These are phyloP conservation scores for Saccharomyces mikatae DNA, from an alignment of 805 yeast genomes.

Conservation along the genomic window DNA sequence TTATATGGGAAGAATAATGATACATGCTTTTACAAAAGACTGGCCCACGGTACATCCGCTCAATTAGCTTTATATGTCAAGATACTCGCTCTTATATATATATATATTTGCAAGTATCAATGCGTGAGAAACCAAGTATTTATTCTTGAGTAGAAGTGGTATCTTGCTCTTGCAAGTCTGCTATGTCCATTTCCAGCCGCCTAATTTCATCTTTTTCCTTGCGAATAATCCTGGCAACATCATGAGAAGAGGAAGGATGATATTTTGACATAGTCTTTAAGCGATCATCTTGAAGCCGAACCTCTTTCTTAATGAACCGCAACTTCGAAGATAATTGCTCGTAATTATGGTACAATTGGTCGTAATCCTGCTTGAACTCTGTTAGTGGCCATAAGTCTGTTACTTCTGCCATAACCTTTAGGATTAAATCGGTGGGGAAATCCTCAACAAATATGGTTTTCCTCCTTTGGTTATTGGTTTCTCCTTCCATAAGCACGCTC, in stretches of 20 bases:
- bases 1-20: neutral
- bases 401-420: constrained; percentile 29
- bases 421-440: constrained; percentile 24
- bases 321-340: constrained; percentile 33
- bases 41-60: neutral
- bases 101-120: neutral
- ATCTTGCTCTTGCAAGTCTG: constrained; percentile 1
- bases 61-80: neutral
- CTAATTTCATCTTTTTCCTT: constrained; percentile 41
- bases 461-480: constrained; percentile 13
- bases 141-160: neutral
- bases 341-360: constrained; percentile 38
- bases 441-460: constrained; percentile 34
- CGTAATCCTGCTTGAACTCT: constrained; percentile 37
- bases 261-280: constrained; percentile 15
- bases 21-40: neutral
- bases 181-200: constrained; percentile 34
- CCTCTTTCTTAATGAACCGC: constrained; percentile 23
- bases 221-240: constrained; percentile 35
- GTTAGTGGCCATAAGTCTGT: constrained; percentile 30
- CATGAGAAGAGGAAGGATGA: constrained; percentile 10
- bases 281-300: constrained; percentile 21
- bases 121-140: neutral
- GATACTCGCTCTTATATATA: neutral
- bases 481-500: constrained; percentile 33